Conservation (phyloP, 1,284 basidiomycete genomes). For the Leccinum olivaceoglutinosum region DNA sequence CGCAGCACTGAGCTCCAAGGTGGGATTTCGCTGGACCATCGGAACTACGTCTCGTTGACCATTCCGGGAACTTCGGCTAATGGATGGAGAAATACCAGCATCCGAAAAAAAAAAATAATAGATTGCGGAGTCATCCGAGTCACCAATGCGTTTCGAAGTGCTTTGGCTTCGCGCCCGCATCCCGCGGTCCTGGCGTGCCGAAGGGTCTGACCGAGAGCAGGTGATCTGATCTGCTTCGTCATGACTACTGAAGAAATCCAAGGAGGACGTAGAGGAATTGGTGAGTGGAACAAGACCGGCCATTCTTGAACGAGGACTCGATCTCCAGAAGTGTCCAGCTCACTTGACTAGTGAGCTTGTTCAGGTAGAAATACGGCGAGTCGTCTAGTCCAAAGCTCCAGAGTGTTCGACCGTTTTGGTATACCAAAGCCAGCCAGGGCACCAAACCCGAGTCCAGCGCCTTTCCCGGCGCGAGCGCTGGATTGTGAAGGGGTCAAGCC, state of each 20-base stretch:
- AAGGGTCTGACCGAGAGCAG: constrained; percentile 34
- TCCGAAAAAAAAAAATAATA: constrained; percentile 39
- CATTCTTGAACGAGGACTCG: constrained; percentile 19
- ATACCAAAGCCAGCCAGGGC: constrained; percentile 53
- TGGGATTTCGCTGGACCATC: constrained; percentile 18
- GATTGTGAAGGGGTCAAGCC: constrained; percentile 50
- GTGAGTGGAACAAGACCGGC: constrained; percentile 30
- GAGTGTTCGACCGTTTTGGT: constrained; percentile 51
- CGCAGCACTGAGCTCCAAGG: constrained; percentile 52
- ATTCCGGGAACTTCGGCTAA: constrained; percentile 32
- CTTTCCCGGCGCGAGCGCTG: constrained; percentile 49
- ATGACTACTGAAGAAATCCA: constrained; percentile 19
- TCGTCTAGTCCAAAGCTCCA: constrained; percentile 75
- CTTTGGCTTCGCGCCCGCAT: constrained; percentile 27
- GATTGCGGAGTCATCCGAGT: constrained; percentile 73
- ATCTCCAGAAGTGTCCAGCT: constrained; percentile 62
- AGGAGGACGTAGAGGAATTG: constrained; percentile 30
- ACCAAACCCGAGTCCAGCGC: constrained; percentile 44
- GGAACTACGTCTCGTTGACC: constrained; percentile 20
- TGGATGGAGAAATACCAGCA: constrained; percentile 29
- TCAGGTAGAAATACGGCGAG: constrained; percentile 80
- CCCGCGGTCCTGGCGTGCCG: constrained; percentile 16
- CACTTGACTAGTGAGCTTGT: constrained; percentile 63
- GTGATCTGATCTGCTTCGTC: constrained; percentile 25
- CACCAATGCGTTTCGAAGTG: constrained; percentile 48